These are phyloP conservation scores for Borealophlyctis nickersoniae DNA, from an alignment of 192 early-diverging fungal genomes.

Conservation along the genomic window DNA sequence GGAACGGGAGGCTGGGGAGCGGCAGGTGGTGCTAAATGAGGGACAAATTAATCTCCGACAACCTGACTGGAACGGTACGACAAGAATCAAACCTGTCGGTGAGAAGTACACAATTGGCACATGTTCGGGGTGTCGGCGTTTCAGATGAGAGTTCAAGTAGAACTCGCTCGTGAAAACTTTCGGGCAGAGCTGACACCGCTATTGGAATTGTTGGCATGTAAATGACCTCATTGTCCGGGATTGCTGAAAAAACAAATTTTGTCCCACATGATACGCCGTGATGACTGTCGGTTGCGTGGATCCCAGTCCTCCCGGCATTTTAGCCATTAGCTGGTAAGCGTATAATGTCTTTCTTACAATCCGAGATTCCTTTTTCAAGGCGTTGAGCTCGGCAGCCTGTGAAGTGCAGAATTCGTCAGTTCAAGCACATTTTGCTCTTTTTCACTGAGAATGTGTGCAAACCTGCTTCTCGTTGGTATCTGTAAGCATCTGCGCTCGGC, in stretches of 20 bases:
- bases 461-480: conserved; percentile 37
- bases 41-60: no score
- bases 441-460: no score
- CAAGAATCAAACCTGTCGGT: conserved; percentile 5
- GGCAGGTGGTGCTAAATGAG: conserved; percentile 6
- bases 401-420: conserved; percentile 1
- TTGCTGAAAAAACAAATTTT: not conserved
- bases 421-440: no score
- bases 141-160: conserved; percentile 42
- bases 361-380: conserved; percentile 41
- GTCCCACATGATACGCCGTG: not conserved
- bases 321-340: conserved; percentile 54
- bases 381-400: conserved; percentile 29
- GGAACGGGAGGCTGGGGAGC: not conserved
- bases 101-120: not conserved
- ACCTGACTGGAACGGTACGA: no score
- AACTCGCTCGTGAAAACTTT: conserved; percentile 39
- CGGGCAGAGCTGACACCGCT: conserved; percentile 41
- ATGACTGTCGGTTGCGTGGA: not conserved
- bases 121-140: conserved; percentile 37
- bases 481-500: conserved; percentile 9
- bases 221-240: not conserved
- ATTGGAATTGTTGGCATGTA: not conserved
- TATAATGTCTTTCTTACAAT: conserved; percentile 45
- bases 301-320: conserved; percentile 31